Base-by-base conservation (phyloP, 1,139 yeast species). In the Barnettozyma hawaiiensis region DNA sequence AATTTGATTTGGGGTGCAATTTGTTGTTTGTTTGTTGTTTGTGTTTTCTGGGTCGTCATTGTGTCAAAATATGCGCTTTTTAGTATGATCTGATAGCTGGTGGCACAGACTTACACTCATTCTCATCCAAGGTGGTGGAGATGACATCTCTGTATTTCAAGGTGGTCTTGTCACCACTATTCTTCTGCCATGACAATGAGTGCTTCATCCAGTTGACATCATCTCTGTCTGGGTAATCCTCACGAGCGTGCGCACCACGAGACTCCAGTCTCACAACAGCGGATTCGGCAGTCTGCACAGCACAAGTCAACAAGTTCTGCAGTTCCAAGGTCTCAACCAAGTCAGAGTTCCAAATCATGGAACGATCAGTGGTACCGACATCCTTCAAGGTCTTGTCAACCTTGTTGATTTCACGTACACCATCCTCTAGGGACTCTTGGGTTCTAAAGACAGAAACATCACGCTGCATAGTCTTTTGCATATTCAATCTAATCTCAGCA, bases 231-330 rank as follows among this genome's bases (percentile, higher is more conserved):
- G 95, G 97, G 73, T 69, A 90, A 68, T 92, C 98, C 69, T 92
- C 98, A 75, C 97, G 85, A 51, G 98, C 97, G 63, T 92, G 98
- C 42, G 98, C 98, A 73, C 98, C 98, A 76, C 98, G 87, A 39
- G 97, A 89, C 73, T 92, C 98, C 62, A 73, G 83, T 77, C 98
- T 86, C 46, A 89, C 95, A 50, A 94, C 90, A 42, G 98, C 98
- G 48, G 96, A 81, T 54, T 71, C 72, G 37, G 97, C 97, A 43
- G 97, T 90, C 74, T 92, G 98, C 55, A 85, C 81, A 50, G 98
- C 98, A 75, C 97, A 89, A 44, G 98, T 90, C 64, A 92, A 75
- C 75, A 92, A 77, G 81, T 92, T 92, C 70, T 90, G 97, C 65
- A 92, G 76, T 70, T 92, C 98, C 60, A 92, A 75, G 45, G 97